These are phyloP conservation scores for Boeremia exigua DNA, from an alignment of 2,329 filamentous ascomycete species.

Conservation along the genomic window DNA sequence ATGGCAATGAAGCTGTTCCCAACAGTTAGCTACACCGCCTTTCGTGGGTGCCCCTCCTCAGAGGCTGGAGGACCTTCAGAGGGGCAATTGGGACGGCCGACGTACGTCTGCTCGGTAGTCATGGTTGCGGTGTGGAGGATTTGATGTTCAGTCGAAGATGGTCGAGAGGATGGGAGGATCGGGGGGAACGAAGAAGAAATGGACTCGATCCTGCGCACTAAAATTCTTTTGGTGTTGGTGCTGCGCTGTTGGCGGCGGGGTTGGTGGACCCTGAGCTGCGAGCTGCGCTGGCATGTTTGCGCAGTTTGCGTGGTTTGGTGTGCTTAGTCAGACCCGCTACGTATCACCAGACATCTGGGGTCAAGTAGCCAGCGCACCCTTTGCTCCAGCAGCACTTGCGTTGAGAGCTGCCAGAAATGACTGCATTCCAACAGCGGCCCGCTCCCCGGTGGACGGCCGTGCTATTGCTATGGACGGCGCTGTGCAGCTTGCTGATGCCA, in stretches of 20 bases:
- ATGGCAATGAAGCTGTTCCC: slow-evolving; percentile 93
- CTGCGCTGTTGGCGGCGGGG: slow-evolving; percentile 21
- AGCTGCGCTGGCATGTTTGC: neutral
- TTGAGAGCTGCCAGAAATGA: slow-evolving; percentile 38
- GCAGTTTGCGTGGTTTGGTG: slow-evolving; percentile 20
- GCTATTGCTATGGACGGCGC: slow-evolving; percentile 40
- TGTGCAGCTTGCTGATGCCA: slow-evolving; percentile 45
- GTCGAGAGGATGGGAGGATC: slow-evolving; percentile 53
- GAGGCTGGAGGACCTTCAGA: neutral
- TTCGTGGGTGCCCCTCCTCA: slow-evolving; percentile 4
- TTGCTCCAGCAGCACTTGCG: slow-evolving; percentile 23
- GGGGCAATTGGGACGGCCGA: slow-evolving; percentile 26
- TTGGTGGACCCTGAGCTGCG: slow-evolving; percentile 1
- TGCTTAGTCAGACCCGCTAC: slow-evolving; percentile 14
- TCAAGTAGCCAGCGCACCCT: slow-evolving; percentile 2
- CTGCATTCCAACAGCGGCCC: slow-evolving; percentile 49
- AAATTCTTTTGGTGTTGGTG: slow-evolving; percentile 30
- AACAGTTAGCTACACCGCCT: slow-evolving; percentile 34
- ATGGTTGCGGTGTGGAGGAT: slow-evolving; percentile 46
- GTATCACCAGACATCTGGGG: slow-evolving; percentile 18
- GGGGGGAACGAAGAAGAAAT: slow-evolving; percentile 28
- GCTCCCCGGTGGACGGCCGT: slow-evolving; percentile 65
- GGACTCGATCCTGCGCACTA: slow-evolving; percentile 12
- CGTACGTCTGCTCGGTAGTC: slow-evolving; percentile 88
- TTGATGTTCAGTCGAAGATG: slow-evolving; percentile 43